Conservation (phyloP, 345 rosid genomes). For the Eucalyptus cloeziana region DNA sequence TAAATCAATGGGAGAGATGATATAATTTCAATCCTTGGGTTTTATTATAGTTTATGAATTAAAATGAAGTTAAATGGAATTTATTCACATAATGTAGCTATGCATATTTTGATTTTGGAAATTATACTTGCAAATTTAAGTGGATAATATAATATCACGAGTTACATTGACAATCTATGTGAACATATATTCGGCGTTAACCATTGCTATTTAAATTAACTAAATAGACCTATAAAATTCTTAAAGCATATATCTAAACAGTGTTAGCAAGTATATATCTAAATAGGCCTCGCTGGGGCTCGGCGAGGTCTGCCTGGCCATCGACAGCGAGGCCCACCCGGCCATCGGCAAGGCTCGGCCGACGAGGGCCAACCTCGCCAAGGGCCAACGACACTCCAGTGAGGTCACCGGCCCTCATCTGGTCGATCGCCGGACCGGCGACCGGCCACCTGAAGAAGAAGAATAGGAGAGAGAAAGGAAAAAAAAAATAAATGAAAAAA, state of each 20-base stretch:
- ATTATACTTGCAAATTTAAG: neutral
- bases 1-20: too few relatives aligned
- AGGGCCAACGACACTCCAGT: too few relatives aligned
- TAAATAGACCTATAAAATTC: neutral
- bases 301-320: fast-evolving
- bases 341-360: fast-evolving
- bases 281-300: too few relatives aligned
- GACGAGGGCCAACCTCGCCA: too few relatives aligned
- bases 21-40: neutral
- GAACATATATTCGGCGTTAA: neutral
- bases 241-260: neutral
- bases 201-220: neutral
- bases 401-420: too few relatives aligned
- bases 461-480: too few relatives aligned
- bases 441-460: too few relatives aligned
- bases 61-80: neutral
- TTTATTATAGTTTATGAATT: neutral
- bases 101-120: neutral
- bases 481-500: too few relatives aligned
- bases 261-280: neutral
- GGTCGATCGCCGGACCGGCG: fast-evolving
- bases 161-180: neutral
- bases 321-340: fast-evolving
- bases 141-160: neutral
- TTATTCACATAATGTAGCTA: neutral